Percentiles rank a stretch among this genome's conserved stretches.
phyloP scores from a whole-genome alignment of 805 yeast genomes.

The Cyberlindnera meyerae region DNA sequence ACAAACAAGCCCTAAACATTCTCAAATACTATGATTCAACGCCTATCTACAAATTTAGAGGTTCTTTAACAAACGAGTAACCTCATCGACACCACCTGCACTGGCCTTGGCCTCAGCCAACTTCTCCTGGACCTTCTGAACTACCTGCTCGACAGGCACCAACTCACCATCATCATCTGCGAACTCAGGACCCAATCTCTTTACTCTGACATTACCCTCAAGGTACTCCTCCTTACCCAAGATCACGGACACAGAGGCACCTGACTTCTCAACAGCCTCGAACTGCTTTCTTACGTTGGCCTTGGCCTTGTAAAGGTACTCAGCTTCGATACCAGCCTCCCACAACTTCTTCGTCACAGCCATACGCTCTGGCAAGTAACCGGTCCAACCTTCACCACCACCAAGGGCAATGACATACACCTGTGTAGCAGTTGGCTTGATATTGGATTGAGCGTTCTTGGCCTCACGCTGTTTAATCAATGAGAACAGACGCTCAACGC shows the following conservation, averaged over 20 bases:
- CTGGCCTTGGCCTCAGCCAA: slow-evolving; percentile 40
- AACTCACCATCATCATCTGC: slow-evolving; percentile 84
- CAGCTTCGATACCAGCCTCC: slow-evolving; percentile 86
- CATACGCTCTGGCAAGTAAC: slow-evolving; percentile 92
- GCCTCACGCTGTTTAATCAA: slow-evolving; percentile 73
- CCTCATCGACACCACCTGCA: slow-evolving; percentile 54
- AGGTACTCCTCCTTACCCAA: slow-evolving; percentile 89
- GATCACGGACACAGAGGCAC: slow-evolving; percentile 86
- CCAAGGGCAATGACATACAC: slow-evolving; percentile 98
- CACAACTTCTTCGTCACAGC: slow-evolving; percentile 74
- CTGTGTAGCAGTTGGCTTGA: slow-evolving; percentile 85
- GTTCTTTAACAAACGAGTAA: slow-evolving; percentile 51
- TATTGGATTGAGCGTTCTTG: slow-evolving; percentile 42
- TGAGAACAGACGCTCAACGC: slow-evolving; percentile 93
- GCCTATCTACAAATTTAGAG: slow-evolving; percentile 5
- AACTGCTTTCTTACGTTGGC: slow-evolving; percentile 95
- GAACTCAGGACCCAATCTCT: slow-evolving; percentile 84
- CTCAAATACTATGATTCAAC: background rate
- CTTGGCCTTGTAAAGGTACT: slow-evolving; percentile 87
- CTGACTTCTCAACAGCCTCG: slow-evolving; percentile 94
- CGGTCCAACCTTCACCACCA: slow-evolving; percentile 95
- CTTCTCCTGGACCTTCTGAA: slow-evolving; percentile 45
- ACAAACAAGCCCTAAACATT: background rate
- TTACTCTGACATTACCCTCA: slow-evolving; percentile 78
- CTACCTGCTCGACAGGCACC: slow-evolving; percentile 56